Evolutionary conservation across 371 early-diverging fungal genomes (phyloP), one percentile per base, ranked within the genome.

Genomic region (Fennellomyces sp.): DNA sequence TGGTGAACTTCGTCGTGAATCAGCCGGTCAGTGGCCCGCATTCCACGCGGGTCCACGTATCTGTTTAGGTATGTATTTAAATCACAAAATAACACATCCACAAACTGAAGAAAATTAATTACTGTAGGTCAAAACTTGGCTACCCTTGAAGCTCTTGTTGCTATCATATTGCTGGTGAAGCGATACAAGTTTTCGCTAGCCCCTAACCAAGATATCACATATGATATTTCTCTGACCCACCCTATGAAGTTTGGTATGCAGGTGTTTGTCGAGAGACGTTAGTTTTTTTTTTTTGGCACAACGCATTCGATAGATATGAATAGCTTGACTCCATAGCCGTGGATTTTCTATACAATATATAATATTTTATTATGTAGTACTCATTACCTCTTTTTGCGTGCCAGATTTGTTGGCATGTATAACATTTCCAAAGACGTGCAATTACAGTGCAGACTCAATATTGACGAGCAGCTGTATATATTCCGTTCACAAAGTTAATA

Each of bases 11-110:
- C 55, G 57, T 6, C 61, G 68, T 8, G 68, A 68, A 50, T 55
- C 60, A 17, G 68, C 65, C 48, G 72, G 72, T 7, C 56, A 61
- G 5, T 72, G 72, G 72, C 72, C 72, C 11, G 68, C 69, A n/a
- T 85, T 86, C 75, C 82, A 86, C 41, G 84, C 82, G 15, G 88
- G 89, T 12, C 68, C 68, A 25, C 59, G 68, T 15, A 56, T 60
- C 11, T 68, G 68, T 31, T 47, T 66, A 13, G 66, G 64, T 12
- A 13, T 13, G 28, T n/a, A 12, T 17, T 13, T 10, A 5, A 31
- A 19, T 11, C 17, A 42, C 23, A 7, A 10, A 12, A 51, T 17
- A 21, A 7, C 27, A 38, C 21, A 42, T 25, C 3, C 2, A 13
- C 6, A 6, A 19, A 47, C 48, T 48, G 25, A 48, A 48, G 12